Evolutionary conservation across 306 rosid genomes (phyloP), one percentile per base, ranked within the genome.

Genomic region (Dryas octopetala): DNA sequence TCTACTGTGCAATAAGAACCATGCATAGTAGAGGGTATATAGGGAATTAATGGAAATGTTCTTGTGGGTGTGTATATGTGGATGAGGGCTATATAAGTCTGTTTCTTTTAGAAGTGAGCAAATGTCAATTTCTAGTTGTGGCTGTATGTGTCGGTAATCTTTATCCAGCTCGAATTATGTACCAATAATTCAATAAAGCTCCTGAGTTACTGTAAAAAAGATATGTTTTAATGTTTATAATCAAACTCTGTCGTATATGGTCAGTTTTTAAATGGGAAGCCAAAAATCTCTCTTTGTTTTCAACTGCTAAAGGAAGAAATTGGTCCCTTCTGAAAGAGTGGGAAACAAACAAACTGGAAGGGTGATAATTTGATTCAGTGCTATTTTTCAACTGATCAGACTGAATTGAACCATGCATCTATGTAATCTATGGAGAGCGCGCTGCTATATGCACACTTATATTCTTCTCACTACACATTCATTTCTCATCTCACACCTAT

Each of bases 111-210:
- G 66, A 71, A 71, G 59, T 32, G 59, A 73, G 58, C 32, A 60
- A 73, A 73, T 60, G 76, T 47, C 59, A n/a, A 28, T 73, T 7
- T 32, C 68, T 73, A 15, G 26, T 73, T 26, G 66, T 71, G 68
- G 68, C 12, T 16, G 50, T 41, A 40, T 7, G 49, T 41, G 45
- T 32, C 38, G 38, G 38, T 32, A 32, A 32, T 65, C 32, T 73
- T 67, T 73, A 28, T 23, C 44, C 26, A 44, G 66, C 67, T 59
- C 48, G 38, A 47, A 59, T 73, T 60, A 73, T 60, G 76, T 73
- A 73, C 68, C 48, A 47, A 60, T 23, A 23, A 23, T 23, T 23
- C 23, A 23, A 23, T 73, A 73, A 73, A 47, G 59, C 58, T 73
- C 4, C 8, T 47, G 47, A n/a, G 58, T 16, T 46, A 60, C 60